Base-by-base conservation (phyloP, 345 rosid species). In the Hibiscus mutabilis region DNA sequence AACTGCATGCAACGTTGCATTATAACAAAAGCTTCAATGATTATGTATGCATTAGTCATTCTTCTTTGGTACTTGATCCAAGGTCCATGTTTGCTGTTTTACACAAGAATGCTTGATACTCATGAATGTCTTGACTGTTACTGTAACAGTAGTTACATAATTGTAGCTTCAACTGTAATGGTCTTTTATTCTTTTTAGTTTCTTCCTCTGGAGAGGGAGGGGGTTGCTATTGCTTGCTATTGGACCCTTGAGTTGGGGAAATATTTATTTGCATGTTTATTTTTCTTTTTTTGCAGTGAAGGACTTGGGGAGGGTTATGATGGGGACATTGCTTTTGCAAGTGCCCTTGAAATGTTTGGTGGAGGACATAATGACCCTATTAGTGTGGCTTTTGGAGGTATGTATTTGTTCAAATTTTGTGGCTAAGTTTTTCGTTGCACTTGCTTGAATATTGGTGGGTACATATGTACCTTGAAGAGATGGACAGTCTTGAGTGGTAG, bases 321-420 rank as follows among this genome's bases (percentile, higher is more conserved):
- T 78, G 96, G 87, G 73, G 97, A 94, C 77, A 87, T 94, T 78
- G 93, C 97, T 78, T 94, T 94, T 76, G 98, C 98, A 46, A 88
- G 97, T 87, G 95, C 98, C 56, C 84, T 94, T 70, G 98, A 94
- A 87, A 79, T 88, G 60, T 96, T 96, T 84, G 98, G 99, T 59
- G 98, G 98, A 79, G 99, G 97, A 63, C 99, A 96, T 76, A 96
- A 92, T 73, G 99, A 96, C 82, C 98, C 98, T 19, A 91, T 96
- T 46, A 91, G 99, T 84, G 85, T 92, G 73, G 97, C 99, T 74
- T 96, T 96, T 80, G 99, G 99, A 82, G 99, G 99, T 92, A 83
- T 72, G 79, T 59, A 42, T 63, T 63, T 75, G 33, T 29, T 71
- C 4, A 21, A 47, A 19, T 31, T 60, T 58, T 67, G 21, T 33